phyloP scores from a whole-genome alignment of 345 rosid species.

The Mallotus nudiflorus region DNA sequence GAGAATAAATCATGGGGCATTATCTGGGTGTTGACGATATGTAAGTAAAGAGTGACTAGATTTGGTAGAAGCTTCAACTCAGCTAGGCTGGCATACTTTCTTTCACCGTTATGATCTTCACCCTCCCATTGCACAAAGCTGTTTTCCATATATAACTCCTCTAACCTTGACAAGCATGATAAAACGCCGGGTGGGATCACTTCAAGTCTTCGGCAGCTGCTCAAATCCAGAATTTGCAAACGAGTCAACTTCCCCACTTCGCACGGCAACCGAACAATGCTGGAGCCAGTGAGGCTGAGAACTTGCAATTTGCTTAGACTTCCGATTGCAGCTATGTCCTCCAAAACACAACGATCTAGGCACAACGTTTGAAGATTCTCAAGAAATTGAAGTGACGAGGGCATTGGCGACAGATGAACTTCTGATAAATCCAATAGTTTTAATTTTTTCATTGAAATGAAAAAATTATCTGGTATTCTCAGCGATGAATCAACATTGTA shows the following conservation, averaged over 20 bases:
- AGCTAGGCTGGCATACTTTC: no score
- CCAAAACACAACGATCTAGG: neutral
- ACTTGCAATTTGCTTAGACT: constrained; percentile 18
- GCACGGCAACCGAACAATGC: constrained; percentile 13
- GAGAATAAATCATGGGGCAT: no score
- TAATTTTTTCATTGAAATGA: constrained; percentile 14
- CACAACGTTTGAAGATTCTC: constrained; percentile 15
- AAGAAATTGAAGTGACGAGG: constrained; percentile 15
- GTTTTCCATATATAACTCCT: constrained; percentile 22
- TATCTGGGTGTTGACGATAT: no score
- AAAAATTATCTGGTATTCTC: constrained; percentile 17
- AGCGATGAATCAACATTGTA: neutral
- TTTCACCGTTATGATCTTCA: no score
- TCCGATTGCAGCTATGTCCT: constrained; percentile 14
- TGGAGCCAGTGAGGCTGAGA: constrained; percentile 5
- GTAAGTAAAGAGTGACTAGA: no score
- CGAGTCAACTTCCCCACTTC: constrained; percentile 19
- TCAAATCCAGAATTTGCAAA: constrained; percentile 24
- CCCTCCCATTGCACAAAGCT: constrained; percentile 25
- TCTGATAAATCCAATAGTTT: constrained; percentile 18
- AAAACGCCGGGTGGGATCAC: constrained; percentile 19
- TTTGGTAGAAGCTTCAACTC: no score
- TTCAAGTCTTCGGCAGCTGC: constrained; percentile 11
- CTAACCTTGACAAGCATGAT: constrained; percentile 10
- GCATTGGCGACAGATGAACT: neutral